These are phyloP conservation scores for Pichia terricola DNA, from an alignment of 1,139 yeast species.

Conservation along the genomic window DNA sequence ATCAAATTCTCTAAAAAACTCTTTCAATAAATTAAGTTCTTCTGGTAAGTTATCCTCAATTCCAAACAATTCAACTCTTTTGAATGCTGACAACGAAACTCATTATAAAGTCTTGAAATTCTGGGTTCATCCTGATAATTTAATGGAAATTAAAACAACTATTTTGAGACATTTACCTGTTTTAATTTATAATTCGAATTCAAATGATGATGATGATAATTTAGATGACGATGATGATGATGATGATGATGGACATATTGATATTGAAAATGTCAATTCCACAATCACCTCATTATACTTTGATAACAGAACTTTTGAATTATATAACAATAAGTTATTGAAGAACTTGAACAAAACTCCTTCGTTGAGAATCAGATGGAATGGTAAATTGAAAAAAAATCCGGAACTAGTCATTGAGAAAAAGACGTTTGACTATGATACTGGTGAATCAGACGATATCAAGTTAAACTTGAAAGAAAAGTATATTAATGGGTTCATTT, in stretches of 20 bases:
- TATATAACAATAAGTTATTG: constrained; percentile 76
- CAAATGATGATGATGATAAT: constrained; percentile 24
- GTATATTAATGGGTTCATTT: constrained; percentile 54
- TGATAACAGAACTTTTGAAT: constrained; percentile 73
- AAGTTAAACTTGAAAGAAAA: constrained; percentile 70
- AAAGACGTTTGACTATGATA: constrained; percentile 53
- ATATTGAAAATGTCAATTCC: constrained; percentile 53
- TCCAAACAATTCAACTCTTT: constrained; percentile 21
- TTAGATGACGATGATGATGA: constrained; percentile 17
- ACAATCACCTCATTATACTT: constrained; percentile 80
- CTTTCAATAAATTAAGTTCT: constrained; percentile 23
- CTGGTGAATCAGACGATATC: constrained; percentile 45
- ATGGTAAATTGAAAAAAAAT: constrained; percentile 67
- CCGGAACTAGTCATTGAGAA: constrained; percentile 77
- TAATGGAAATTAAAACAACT: constrained; percentile 94
- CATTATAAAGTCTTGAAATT: constrained; percentile 70
- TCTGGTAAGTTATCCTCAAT: constrained; percentile 27
- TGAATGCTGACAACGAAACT: constrained; percentile 31
- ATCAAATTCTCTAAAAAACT: constrained; percentile 24
- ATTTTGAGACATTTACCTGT: constrained; percentile 91
- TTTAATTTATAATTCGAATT: constrained; percentile 54
- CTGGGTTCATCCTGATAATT: constrained; percentile 93
- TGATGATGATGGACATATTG: constrained; percentile 25
- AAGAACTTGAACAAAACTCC: constrained; percentile 62
- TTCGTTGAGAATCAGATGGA: constrained; percentile 83